Conservation (phyloP, 2,329 filamentous ascomycete genomes). For the Cercospora beticola region DNA sequence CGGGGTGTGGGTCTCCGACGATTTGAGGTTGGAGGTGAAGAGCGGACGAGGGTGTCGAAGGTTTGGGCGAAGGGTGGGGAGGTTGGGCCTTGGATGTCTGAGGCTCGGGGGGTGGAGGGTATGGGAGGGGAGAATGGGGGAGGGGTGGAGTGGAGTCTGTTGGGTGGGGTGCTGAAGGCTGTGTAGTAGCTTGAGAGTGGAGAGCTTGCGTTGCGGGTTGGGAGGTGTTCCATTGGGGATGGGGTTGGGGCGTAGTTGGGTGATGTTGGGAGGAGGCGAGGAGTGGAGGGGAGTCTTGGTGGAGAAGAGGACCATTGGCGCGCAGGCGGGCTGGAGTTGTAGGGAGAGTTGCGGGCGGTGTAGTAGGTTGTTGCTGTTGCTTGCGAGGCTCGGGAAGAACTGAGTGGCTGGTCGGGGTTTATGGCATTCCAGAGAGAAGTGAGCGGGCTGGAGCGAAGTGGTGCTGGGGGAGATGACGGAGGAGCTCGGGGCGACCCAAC, state of each 20-base stretch:
- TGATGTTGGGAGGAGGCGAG: neutral
- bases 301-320: neutral
- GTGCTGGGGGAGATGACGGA: neutral
- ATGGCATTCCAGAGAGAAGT: neutral
- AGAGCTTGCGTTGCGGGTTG: neutral
- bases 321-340: neutral
- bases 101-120: conserved; percentile 6
- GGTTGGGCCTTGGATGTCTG: conserved; percentile 5
- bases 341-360: neutral
- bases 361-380: neutral
- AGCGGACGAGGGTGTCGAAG: conserved; percentile 12
- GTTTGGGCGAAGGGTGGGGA: conserved; percentile 1
- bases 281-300: neutral
- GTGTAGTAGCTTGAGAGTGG: neutral
- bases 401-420: neutral
- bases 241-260: neutral
- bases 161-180: neutral
- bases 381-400: neutral
- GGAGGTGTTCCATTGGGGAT: neutral
- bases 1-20: neutral
- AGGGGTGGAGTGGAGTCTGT: neutral
- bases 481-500: neutral
- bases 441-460: neutral
- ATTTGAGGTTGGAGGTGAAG: neutral
- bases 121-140: neutral